Percentiles rank a stretch among this genome's conserved stretches.
These are phyloP conservation scores for Stenogyne calaminthoides DNA, from an alignment of 305 asterid genomes.

Conservation along the genomic window DNA sequence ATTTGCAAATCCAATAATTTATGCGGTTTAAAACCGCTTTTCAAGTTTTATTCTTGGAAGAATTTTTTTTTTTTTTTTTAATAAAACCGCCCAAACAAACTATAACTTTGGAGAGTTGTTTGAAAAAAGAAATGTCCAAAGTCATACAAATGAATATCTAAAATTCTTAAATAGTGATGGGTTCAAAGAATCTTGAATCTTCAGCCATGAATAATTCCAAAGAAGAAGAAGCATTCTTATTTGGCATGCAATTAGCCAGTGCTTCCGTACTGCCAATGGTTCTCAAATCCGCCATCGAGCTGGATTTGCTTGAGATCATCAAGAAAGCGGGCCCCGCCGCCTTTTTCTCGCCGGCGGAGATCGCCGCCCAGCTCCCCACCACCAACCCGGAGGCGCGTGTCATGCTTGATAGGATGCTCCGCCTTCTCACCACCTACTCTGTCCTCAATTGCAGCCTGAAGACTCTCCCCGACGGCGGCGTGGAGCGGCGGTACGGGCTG, in stretches of 20 bases:
- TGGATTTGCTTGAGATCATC: constrained; percentile 70
- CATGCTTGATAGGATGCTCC: constrained; percentile 81
- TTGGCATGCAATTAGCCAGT: constrained; percentile 71
- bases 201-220: constrained; percentile 13
- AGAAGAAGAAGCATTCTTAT: constrained; percentile 53
- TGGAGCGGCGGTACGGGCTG: constrained; percentile 65
- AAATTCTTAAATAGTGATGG: no score
- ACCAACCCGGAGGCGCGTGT: constrained; percentile 55
- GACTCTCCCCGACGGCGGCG: constrained; percentile 49
- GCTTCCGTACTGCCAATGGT: constrained; percentile 88
- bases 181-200: constrained; percentile 27
- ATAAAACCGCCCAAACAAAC: no score
- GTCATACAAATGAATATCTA: no score
- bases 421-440: constrained; percentile 66
- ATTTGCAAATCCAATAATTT: no score
- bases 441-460: constrained; percentile 61
- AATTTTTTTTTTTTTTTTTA: no score
- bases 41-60: no score
- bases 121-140: no score
- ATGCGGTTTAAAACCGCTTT: no score
- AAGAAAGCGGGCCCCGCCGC: constrained; percentile 67
- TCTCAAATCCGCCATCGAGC: constrained; percentile 73
- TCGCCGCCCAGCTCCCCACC: constrained; percentile 67
- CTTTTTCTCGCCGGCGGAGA: constrained; percentile 55
- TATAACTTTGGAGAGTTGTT: no score